Evolutionary conservation across 2,329 filamentous ascomycete species (phyloP).

Genomic region (Alternaria gaisen): DNA sequence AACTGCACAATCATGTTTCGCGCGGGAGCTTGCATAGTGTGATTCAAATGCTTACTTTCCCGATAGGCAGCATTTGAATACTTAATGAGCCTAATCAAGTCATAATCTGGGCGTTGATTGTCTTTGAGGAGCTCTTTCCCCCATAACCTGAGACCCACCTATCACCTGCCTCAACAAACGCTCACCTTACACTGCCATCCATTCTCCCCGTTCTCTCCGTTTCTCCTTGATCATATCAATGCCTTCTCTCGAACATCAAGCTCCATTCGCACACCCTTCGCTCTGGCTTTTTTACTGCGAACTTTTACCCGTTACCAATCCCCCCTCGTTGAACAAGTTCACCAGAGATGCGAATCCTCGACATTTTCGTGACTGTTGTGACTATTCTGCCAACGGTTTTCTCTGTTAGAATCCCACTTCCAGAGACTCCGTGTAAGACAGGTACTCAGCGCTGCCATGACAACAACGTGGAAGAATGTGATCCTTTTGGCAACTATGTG

Average conservation of each 20-base stretch:
- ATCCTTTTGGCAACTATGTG: too few relatives aligned
- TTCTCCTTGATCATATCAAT: not conserved
- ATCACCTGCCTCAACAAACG: not conserved
- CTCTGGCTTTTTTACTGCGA: not conserved
- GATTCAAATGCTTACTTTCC: not conserved
- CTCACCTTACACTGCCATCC: not conserved
- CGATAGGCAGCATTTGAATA: not conserved
- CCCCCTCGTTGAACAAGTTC: not conserved
- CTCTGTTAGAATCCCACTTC: not conserved
- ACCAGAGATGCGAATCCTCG: constrained; percentile 18
- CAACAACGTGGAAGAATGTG: too few relatives aligned
- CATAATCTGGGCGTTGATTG: not conserved
- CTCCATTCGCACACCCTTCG: not conserved
- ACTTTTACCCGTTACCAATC: not conserved
- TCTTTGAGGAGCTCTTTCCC: not conserved
- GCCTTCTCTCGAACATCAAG: not conserved
- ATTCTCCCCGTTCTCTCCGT: not conserved
- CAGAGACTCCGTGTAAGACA: not conserved
- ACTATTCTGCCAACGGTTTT: constrained; percentile 4
- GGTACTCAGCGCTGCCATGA: not conserved
- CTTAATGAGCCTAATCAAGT: not conserved
- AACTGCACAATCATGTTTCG: not conserved
- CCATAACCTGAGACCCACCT: not conserved
- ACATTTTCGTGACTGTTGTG: constrained; percentile 2
- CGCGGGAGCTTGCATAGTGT: not conserved